These are phyloP conservation scores for Plasmopara muralis DNA, from an alignment of 352 stramenopile genomes.

Conservation along the genomic window DNA sequence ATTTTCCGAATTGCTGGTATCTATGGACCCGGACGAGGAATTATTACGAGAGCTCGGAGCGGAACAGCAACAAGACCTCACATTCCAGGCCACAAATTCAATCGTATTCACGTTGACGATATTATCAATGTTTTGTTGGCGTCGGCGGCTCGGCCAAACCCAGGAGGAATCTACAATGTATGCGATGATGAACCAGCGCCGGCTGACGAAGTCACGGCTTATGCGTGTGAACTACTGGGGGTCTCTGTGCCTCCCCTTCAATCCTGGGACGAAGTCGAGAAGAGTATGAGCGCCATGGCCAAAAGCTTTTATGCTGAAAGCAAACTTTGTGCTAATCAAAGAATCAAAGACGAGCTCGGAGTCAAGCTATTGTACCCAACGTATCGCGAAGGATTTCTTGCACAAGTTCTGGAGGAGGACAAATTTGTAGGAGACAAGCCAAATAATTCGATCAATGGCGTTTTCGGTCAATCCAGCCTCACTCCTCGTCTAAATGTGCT, in stretches of 20 bases:
- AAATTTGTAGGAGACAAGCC: slow-evolving; percentile 3
- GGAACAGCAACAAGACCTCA: slow-evolving; percentile 61
- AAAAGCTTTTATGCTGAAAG: slow-evolving; percentile 84
- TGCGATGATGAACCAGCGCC: slow-evolving; percentile 85
- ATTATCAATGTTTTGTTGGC: slow-evolving; percentile 75
- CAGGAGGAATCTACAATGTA: slow-evolving; percentile 83
- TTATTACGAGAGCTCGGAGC: slow-evolving; percentile 71
- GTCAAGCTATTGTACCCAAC: slow-evolving; percentile 66
- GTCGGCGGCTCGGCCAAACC: slow-evolving; percentile 54
- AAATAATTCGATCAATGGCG: slow-evolving; percentile 2
- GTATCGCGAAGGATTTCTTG: slow-evolving; percentile 75
- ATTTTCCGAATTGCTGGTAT: slow-evolving; percentile 90
- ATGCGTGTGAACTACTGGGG: slow-evolving; percentile 64
- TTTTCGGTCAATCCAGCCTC: neutral
- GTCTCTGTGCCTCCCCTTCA: slow-evolving; percentile 40
- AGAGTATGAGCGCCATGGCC: slow-evolving; percentile 80
- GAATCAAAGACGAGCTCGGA: slow-evolving; percentile 71
- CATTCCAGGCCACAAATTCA: slow-evolving; percentile 74
- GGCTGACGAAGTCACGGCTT: slow-evolving; percentile 69
- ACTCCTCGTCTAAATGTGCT: slow-evolving; percentile 39
- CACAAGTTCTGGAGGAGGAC: slow-evolving; percentile 75
- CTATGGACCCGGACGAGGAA: slow-evolving; percentile 83
- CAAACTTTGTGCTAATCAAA: slow-evolving; percentile 69
- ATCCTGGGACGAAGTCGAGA: slow-evolving; percentile 66
- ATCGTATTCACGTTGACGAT: slow-evolving; percentile 88